Percentiles rank a stretch among this genome's conserved stretches.
Conservation (phyloP, 306 rosid species). For the Pyrus bretschneideri region DNA sequence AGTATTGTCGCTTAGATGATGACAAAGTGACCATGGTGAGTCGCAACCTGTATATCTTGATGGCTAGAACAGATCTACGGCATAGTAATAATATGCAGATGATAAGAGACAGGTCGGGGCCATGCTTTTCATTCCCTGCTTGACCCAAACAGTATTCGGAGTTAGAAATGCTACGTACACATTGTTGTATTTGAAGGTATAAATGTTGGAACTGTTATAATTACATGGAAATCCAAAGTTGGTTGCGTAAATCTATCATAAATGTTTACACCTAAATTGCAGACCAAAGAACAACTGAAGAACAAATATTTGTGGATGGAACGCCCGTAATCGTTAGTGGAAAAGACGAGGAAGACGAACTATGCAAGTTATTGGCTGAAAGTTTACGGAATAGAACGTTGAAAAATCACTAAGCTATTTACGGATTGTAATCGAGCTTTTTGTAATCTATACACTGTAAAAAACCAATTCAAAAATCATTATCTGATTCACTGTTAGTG, state of each 20-base stretch:
- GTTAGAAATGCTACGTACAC: neutral
- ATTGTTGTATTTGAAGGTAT: neutral
- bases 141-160: neutral
- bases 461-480: constrained; percentile 15
- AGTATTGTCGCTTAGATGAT: constrained; percentile 22
- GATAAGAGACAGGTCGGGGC: neutral
- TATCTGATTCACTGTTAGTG: constrained; percentile 30
- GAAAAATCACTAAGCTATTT: neutral
- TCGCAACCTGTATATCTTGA: neutral
- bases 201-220: neutral
- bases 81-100: neutral
- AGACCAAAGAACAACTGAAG: neutral
- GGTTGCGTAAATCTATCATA: neutral
- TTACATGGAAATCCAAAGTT: neutral
- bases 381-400: neutral
- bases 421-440: neutral
- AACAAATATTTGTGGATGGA: neutral
- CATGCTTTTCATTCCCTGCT: neutral
- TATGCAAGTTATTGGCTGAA: too few species aligned
- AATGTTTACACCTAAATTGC: neutral
- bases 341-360: neutral
- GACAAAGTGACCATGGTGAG: constrained; percentile 17
- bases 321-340: neutral
- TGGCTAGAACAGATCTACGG: constrained; percentile 3
- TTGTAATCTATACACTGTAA: constrained; percentile 3